phyloP scores from a whole-genome alignment of 495 filamentous ascomycete species.

The Cercophora samala region DNA sequence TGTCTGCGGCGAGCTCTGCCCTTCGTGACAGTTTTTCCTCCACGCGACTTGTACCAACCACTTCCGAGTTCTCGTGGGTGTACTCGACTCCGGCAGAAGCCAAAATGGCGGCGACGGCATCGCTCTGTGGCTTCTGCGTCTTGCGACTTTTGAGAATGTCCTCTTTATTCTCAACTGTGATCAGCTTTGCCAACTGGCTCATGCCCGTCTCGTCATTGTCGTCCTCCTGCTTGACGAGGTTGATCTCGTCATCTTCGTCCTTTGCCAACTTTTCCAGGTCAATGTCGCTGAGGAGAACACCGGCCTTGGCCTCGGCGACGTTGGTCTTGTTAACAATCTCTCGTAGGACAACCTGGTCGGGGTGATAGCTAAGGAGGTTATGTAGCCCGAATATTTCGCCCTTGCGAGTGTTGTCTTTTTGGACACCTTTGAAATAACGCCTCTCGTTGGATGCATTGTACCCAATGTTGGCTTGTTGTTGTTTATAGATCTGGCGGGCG shows the following conservation, averaged over 20 bases:
- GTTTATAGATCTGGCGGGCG: slow-evolving; percentile 96
- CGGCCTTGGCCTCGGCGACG: slow-evolving; percentile 85
- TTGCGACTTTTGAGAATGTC: slow-evolving; percentile 25
- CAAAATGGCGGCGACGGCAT: slow-evolving; percentile 86
- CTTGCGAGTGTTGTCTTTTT: slow-evolving; percentile 71
- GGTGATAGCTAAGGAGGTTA: slow-evolving; percentile 83
- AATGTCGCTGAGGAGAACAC: slow-evolving; percentile 72
- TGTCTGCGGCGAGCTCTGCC: slow-evolving; percentile 61
- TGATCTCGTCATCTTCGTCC: slow-evolving; percentile 44
- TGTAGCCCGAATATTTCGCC: slow-evolving; percentile 91
- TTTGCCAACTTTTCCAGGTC: slow-evolving; percentile 61
- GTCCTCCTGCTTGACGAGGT: slow-evolving; percentile 43
- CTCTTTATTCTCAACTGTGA: slow-evolving; percentile 54
- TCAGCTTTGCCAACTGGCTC: slow-evolving; percentile 69
- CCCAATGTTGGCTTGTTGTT: slow-evolving; percentile 96
- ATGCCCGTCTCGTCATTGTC: slow-evolving; percentile 62
- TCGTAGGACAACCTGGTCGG: slow-evolving; percentile 73
- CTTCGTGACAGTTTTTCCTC: slow-evolving; percentile 75
- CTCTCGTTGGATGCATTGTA: slow-evolving; percentile 91
- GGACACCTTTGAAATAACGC: slow-evolving; percentile 92
- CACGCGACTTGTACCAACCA: slow-evolving; percentile 82
- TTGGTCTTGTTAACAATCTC: slow-evolving; percentile 98
- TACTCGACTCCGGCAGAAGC: slow-evolving; percentile 88
- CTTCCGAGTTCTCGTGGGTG: slow-evolving; percentile 93
- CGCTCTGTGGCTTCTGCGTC: slow-evolving; percentile 49